Base-by-base conservation (phyloP, 176 grass and related monocot species). In the Pharus latifolius region DNA sequence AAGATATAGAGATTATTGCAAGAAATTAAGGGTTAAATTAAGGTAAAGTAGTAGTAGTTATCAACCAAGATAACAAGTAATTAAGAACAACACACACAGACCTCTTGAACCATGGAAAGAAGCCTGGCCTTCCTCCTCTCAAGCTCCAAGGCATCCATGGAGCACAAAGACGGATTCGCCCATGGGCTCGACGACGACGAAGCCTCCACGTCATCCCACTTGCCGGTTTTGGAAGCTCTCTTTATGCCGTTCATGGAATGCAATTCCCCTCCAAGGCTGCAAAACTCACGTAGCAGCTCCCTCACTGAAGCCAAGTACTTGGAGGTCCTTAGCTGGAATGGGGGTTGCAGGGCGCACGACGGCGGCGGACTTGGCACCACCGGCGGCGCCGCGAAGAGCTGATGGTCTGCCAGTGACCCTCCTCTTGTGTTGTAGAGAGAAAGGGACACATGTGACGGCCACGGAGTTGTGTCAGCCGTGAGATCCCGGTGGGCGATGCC, bases 21-120 rank as follows among this genome's bases (percentile, higher is more conserved):
- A n/a, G n/a, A n/a, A n/a, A n/a, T n/a, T n/a, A n/a, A n/a, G n/a
- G n/a, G n/a, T n/a, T n/a, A n/a, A n/a, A n/a, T n/a, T n/a, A 30
- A 31, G 1, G 26, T 31, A 51, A 68, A 68, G 5, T 3, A 33
- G 12, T 47, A 26, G 7, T 26, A 43, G 1, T 35, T 8, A 15
- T 41, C 16, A 64, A 20, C 16, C 15, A 49, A 19, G 26, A 49
- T n/a, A n/a, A n/a, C 42, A 17, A 9, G 48, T n/a, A 6, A 46
- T 29, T 14, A 50, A 30, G 25, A 16, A 50, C n/a, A n/a, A n/a
- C n/a, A n/a, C n/a, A n/a, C n/a, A n/a, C n/a, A n/a, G n/a, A 94
- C 90, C 86, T 94, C 86, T 84, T 86, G 66, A 60, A 94, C 54
- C 80, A 86, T 85, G 71, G 79, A 86, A 34, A 83, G 15, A 7